These are phyloP conservation scores for Penicillium ucsense DNA, from an alignment of 495 filamentous ascomycete species.

Conservation along the genomic window DNA sequence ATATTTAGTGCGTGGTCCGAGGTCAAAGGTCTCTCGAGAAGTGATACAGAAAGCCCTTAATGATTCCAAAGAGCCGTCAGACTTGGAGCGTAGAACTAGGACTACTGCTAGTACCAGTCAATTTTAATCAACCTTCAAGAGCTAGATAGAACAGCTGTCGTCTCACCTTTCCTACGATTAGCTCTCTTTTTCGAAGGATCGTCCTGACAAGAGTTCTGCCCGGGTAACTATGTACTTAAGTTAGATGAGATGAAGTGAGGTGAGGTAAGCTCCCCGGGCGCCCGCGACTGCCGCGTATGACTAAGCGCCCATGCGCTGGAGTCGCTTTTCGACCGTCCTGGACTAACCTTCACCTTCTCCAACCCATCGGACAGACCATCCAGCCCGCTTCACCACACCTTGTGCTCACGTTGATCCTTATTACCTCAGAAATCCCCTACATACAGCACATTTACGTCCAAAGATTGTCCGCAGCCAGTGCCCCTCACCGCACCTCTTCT, in stretches of 20 bases:
- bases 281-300: constrained; percentile 14
- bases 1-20: no score
- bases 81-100: no score
- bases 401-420: not conserved
- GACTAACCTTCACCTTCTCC: constrained; percentile 33
- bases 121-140: not conserved
- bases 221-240: no score
- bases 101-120: no score
- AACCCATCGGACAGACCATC: constrained; percentile 23
- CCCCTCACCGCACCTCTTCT: not conserved
- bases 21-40: no score
- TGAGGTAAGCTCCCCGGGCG: not conserved
- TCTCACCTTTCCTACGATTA: not conserved
- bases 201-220: no score
- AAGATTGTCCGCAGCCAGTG: no score
- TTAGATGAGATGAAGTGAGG: not conserved
- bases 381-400: constrained; percentile 4
- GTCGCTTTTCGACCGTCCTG: constrained; percentile 33
- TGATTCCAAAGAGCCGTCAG: no score
- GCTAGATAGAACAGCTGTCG: constrained; percentile 5
- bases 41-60: no score
- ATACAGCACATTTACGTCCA: not conserved
- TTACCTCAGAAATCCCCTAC: not conserved
- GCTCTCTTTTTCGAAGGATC: not conserved
- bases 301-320: constrained; percentile 27